A percentile compares a stretch with the other conserved stretches of the same genome.
phyloP scores from a whole-genome alignment of 257 asterid species.

The Solanum chiquidenum region DNA sequence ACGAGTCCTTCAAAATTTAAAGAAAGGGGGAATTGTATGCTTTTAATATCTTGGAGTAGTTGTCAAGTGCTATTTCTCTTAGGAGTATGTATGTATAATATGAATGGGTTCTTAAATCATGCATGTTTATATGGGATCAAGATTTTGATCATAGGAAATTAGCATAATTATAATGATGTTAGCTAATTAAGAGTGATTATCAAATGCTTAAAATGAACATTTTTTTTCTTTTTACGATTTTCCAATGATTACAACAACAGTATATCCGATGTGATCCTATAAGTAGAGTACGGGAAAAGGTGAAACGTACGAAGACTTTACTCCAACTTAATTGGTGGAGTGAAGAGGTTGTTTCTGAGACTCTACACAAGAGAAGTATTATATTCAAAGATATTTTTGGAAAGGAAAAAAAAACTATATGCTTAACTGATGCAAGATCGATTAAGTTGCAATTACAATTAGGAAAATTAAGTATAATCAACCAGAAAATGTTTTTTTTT shows the following conservation, averaged over 20 bases:
- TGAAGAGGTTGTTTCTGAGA: neutral
- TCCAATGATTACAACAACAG: neutral
- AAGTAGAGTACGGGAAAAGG: too few species aligned
- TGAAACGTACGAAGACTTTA: neutral
- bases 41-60: neutral
- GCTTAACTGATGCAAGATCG: neutral
- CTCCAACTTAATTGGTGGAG: neutral
- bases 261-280: neutral
- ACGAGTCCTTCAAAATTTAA: neutral
- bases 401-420: neutral
- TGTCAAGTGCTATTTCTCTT: neutral
- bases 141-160: neutral
- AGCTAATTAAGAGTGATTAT: neutral
- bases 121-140: neutral
- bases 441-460: neutral
- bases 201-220: neutral
- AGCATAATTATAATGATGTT: neutral
- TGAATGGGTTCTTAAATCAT: neutral
- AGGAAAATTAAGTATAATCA: neutral
- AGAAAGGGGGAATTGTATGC: neutral
- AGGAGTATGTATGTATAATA: neutral
- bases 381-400: neutral
- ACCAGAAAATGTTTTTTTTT: neutral
- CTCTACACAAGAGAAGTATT: neutral
- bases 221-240: neutral